phyloP scores from a whole-genome alignment of 2,329 filamentous ascomycete species.

The Chalara sp. region DNA sequence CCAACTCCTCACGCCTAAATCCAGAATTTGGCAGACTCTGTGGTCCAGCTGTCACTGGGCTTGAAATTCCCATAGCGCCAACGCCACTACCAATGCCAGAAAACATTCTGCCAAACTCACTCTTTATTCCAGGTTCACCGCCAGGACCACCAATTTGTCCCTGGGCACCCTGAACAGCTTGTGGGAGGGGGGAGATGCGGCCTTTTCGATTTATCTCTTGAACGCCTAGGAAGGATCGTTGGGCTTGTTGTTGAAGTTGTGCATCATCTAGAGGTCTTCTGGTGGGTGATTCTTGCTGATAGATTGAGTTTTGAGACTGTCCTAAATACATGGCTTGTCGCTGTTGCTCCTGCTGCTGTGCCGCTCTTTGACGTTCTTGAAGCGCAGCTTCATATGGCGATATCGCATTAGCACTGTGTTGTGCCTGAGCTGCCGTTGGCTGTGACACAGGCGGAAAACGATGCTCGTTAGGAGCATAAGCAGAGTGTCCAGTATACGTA shows the following conservation, averaged over 20 bases:
- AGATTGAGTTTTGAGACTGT: slow-evolving; percentile 34
- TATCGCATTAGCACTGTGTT: slow-evolving; percentile 20
- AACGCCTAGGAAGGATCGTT: slow-evolving; percentile 65
- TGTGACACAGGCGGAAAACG: slow-evolving; percentile 29
- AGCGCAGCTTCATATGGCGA: slow-evolving; percentile 26
- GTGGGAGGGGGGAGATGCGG: slow-evolving; percentile 79
- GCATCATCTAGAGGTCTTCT: slow-evolving; percentile 34
- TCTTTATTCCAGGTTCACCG: slow-evolving; percentile 86
- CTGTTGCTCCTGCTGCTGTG: slow-evolving; percentile 29
- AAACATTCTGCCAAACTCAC: slow-evolving; percentile 91
- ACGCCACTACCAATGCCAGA: slow-evolving; percentile 78
- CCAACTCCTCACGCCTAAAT: slow-evolving; percentile 45
- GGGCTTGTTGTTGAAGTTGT: slow-evolving; percentile 48
- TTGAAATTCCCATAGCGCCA: slow-evolving; percentile 39
- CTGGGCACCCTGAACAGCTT: slow-evolving; percentile 89
- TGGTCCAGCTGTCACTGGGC: slow-evolving; percentile 44
- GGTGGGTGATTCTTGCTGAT: slow-evolving; percentile 37
- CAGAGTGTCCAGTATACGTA: slow-evolving; percentile 18
- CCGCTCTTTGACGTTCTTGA: slow-evolving; percentile 26
- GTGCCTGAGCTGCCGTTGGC: slow-evolving; percentile 26
- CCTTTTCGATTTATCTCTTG: slow-evolving; percentile 73
- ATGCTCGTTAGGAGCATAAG: slow-evolving; percentile 20
- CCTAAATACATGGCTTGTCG: slow-evolving; percentile 27
- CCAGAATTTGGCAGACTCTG: slow-evolving; percentile 39
- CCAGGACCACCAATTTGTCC: slow-evolving; percentile 70